Evolutionary conservation across 2,329 filamentous ascomycete species (phyloP).

Genomic region (Dactylonectria estremocensis): DNA sequence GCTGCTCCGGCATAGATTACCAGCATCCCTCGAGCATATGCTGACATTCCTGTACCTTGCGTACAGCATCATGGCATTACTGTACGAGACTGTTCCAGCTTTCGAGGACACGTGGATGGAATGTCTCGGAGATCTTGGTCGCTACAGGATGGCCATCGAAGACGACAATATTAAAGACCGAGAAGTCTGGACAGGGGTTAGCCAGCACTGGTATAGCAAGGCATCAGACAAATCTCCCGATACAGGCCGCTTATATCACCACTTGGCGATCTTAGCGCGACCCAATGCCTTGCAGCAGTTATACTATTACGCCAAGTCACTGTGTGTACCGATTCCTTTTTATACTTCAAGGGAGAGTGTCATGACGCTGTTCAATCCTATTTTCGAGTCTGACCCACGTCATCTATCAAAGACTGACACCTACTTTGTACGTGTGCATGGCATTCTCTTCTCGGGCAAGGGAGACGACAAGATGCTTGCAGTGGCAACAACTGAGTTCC

Average conservation of each 20-base stretch:
- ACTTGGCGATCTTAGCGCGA: slow-evolving; percentile 83
- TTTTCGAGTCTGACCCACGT: slow-evolving; percentile 59
- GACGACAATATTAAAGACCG: slow-evolving; percentile 82
- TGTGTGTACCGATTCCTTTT: slow-evolving; percentile 79
- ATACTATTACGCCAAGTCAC: slow-evolving; percentile 79
- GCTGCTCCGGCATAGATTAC: too few relatives aligned
- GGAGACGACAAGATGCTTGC: slow-evolving; percentile 63
- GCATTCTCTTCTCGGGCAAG: slow-evolving; percentile 72
- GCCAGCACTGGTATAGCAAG: slow-evolving; percentile 86
- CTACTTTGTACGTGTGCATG: slow-evolving; percentile 75
- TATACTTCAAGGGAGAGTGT: slow-evolving; percentile 78
- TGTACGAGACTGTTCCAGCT: slow-evolving; percentile 54
- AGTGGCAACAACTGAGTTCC: slow-evolving; percentile 63
- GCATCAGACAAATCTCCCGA: slow-evolving; percentile 83
- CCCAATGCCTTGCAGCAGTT: slow-evolving; percentile 80
- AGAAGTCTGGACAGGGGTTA: slow-evolving; percentile 86
- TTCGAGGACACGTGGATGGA: slow-evolving; percentile 96
- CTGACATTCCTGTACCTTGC: slow-evolving; percentile 72
- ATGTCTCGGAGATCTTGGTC: slow-evolving; percentile 86
- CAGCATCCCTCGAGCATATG: too few relatives aligned
- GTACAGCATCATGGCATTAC: slow-evolving; percentile 89
- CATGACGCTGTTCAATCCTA: slow-evolving; percentile 74
- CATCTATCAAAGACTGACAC: slow-evolving; percentile 64
- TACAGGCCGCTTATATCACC: slow-evolving; percentile 87
- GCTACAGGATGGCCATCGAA: slow-evolving; percentile 92